phyloP scores from a whole-genome alignment of 345 rosid species.

The Moricandia arvensis region DNA sequence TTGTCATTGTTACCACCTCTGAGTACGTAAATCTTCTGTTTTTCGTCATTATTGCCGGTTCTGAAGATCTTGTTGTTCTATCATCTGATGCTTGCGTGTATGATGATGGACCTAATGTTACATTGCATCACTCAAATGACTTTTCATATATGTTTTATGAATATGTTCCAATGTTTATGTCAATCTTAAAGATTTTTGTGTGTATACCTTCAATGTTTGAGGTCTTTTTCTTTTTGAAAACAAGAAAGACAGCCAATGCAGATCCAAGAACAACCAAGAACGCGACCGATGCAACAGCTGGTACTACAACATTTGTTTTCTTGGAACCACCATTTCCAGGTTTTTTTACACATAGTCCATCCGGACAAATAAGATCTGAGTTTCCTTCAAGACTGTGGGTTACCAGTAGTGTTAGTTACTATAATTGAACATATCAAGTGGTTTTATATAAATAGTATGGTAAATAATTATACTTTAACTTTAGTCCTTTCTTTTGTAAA shows the following conservation, averaged over 20 bases:
- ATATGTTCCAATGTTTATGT: background rate
- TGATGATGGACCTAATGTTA: background rate
- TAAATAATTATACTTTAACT: conserved; percentile 30
- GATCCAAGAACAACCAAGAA: conserved; percentile 22
- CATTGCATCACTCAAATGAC: background rate
- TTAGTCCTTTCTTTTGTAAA: conserved; percentile 27
- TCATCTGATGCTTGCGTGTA: conserved; percentile 9
- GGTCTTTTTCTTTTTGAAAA: conserved; percentile 22
- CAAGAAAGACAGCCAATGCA: conserved; percentile 27
- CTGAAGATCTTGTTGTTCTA: conserved; percentile 17
- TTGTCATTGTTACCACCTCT: conserved; percentile 43
- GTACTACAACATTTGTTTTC: conserved; percentile 14
- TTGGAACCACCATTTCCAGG: background rate
- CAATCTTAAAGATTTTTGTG: background rate
- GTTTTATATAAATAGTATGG: background rate
- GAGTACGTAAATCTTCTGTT: conserved; percentile 33
- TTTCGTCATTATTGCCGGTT: conserved; percentile 19
- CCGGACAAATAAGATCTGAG: conserved; percentile 28
- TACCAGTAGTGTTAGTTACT: background rate
- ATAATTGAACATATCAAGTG: background rate
- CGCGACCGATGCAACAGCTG: conserved; percentile 34
- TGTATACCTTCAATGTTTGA: conserved; percentile 23
- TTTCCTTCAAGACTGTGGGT: conserved; percentile 37
- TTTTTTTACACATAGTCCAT: conserved; percentile 17
- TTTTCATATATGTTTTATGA: background rate